Conservation (phyloP, 2,329 filamentous ascomycete genomes). For the Rachicladosporium sp. region DNA sequence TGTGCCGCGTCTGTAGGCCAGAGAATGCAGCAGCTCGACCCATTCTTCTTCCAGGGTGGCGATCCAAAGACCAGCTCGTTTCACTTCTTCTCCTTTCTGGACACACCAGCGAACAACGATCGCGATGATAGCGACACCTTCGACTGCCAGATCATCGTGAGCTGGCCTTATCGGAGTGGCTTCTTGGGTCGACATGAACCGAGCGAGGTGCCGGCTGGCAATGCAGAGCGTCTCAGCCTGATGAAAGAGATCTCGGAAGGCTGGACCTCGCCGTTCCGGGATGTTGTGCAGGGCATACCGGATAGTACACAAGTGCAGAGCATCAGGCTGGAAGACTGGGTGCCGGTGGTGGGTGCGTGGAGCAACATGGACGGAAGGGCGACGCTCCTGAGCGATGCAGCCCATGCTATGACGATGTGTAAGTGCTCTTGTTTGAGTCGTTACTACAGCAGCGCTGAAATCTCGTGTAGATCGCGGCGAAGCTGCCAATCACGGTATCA, state of each 20-base stretch:
- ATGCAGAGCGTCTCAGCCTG: slow-evolving; percentile 10
- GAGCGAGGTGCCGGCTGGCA: slow-evolving; percentile 30
- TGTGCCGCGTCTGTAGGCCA: slow-evolving; percentile 31
- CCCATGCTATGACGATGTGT: slow-evolving; percentile 9
- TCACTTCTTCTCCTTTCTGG: slow-evolving; percentile 42
- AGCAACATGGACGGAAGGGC: background rate
- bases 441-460: too few species aligned
- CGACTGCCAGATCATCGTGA: slow-evolving; percentile 30
- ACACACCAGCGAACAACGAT: slow-evolving; percentile 31
- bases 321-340: slow-evolving; percentile 9
- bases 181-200: slow-evolving; percentile 10
- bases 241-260: slow-evolving; percentile 8
- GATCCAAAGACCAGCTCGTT: slow-evolving; percentile 41
- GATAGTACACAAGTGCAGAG: slow-evolving; percentile 8
- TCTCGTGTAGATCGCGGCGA: slow-evolving; percentile 8
- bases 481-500: slow-evolving; percentile 12
- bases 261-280: slow-evolving; percentile 11
- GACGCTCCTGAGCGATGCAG: slow-evolving; percentile 2
- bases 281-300: slow-evolving; percentile 8
- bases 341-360: slow-evolving; percentile 7
- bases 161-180: slow-evolving; percentile 30
- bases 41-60: slow-evolving; percentile 43
- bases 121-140: slow-evolving; percentile 3
- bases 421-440: too few species aligned
- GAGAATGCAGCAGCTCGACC: slow-evolving; percentile 36